Conservation (phyloP, 2,329 filamentous ascomycete genomes). For the Juglanconis oblonga region DNA sequence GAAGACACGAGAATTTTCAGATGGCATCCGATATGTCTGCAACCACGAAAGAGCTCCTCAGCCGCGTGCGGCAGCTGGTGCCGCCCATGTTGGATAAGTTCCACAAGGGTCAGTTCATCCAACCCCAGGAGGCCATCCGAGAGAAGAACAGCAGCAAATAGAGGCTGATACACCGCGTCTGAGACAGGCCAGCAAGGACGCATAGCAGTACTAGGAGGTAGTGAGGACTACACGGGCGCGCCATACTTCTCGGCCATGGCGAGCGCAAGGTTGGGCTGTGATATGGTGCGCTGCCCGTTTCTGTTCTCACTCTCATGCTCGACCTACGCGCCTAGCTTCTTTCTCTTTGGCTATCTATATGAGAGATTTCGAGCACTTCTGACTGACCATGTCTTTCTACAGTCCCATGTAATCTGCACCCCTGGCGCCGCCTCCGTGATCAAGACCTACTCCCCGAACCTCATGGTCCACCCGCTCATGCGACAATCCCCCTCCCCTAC, state of each 20-base stretch:
- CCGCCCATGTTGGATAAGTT: slow-evolving; percentile 94
- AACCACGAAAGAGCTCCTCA: slow-evolving; percentile 70
- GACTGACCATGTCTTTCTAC: slow-evolving; percentile 3
- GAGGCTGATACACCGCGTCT: slow-evolving; percentile 10
- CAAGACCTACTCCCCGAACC: slow-evolving; percentile 95
- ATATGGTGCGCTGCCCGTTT: slow-evolving; percentile 63
- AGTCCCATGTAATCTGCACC: slow-evolving; percentile 96
- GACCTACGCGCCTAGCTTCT: not conserved
- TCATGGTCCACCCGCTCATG: slow-evolving; percentile 98
- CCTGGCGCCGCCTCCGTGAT: slow-evolving; percentile 83
- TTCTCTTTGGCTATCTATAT: not conserved
- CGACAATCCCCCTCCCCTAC: slow-evolving; percentile 61
- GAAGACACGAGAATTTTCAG: not conserved
- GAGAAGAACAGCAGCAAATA: too few species aligned
- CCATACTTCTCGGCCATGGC: slow-evolving; percentile 99
- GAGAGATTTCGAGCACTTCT: too few species aligned
- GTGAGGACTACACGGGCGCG: slow-evolving; percentile 93
- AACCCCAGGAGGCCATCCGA: not conserved
- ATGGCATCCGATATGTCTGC: slow-evolving; percentile 55
- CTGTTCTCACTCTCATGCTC: not conserved
- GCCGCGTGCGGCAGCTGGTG: slow-evolving; percentile 82
- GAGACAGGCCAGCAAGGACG: slow-evolving; percentile 79
- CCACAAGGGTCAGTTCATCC: slow-evolving; percentile 72
- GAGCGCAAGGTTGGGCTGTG: slow-evolving; percentile 82
- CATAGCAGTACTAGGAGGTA: slow-evolving; percentile 90